Percentiles rank a stretch among this genome's conserved stretches.
Evolutionary conservation across 768 basidiomycete genomes (phyloP).

Genomic region (Auriscalpium orientale): DNA sequence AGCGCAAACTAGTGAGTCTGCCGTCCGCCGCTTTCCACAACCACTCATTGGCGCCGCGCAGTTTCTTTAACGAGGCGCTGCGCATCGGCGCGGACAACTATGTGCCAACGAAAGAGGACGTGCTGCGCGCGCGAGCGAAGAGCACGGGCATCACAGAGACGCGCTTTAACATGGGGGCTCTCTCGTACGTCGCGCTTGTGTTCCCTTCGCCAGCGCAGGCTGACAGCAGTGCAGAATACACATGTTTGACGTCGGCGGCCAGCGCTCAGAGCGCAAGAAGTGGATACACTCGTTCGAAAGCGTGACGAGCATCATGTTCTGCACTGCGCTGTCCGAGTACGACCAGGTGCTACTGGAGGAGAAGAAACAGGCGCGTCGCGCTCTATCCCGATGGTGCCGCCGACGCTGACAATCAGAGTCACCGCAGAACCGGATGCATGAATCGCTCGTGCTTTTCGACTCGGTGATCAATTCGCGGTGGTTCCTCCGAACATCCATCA

Average conservation of each 20-base stretch:
- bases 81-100: conserved; percentile 80
- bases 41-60: conserved; percentile 23
- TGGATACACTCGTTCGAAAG: conserved; percentile 66
- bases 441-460: conserved; percentile 70
- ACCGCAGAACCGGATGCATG: conserved; percentile 64
- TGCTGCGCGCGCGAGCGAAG: conserved; percentile 82
- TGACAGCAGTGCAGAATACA: conserved; percentile 33
- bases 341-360: conserved; percentile 68
- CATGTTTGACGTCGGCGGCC: conserved; percentile 74
- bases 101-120: conserved; percentile 81
- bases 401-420: background rate
- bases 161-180: conserved; percentile 59
- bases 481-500: conserved; percentile 62
- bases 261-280: conserved; percentile 54
- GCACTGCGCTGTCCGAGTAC: conserved; percentile 68
- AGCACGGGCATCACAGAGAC: conserved; percentile 90
- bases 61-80: conserved; percentile 82
- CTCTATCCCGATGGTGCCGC: background rate
- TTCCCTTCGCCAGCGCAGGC: background rate
- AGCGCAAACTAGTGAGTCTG: conserved; percentile 76
- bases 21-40: background rate
- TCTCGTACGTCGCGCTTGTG: conserved; percentile 22
- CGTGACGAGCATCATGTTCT: conserved; percentile 77
- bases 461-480: conserved; percentile 74
- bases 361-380: conserved; percentile 45